Conservation (phyloP, 306 rosid genomes). For the Rosa lucieae region DNA sequence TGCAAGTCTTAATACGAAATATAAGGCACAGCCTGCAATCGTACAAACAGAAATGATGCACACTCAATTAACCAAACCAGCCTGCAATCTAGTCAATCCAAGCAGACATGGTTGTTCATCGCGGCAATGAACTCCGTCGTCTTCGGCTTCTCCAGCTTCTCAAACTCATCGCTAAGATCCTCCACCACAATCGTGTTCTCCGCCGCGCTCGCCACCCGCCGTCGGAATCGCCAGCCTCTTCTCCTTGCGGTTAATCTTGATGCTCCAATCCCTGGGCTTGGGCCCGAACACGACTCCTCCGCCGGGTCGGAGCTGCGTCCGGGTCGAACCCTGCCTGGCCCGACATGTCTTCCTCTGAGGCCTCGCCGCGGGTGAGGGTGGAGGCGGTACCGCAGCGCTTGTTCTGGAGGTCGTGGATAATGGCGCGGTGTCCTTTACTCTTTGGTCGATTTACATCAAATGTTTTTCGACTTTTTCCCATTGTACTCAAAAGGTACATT, state of each 20-base stretch:
- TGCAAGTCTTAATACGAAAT: not conserved
- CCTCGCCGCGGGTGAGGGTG: constrained; percentile 80
- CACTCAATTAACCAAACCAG: constrained; percentile 29
- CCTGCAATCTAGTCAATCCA: constrained; percentile 10
- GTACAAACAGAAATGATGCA: constrained; percentile 34
- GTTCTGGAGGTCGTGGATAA: constrained; percentile 81
- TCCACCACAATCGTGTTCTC: constrained; percentile 77
- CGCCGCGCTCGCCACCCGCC: constrained; percentile 69
- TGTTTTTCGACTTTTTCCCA: too few relatives aligned
- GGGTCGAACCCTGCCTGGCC: constrained; percentile 69
- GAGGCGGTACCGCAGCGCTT: constrained; percentile 96
- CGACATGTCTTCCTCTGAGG: constrained; percentile 79
- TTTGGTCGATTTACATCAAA: too few relatives aligned
- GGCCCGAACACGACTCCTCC: constrained; percentile 94
- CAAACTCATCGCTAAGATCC: constrained; percentile 66
- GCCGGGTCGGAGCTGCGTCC: constrained; percentile 81
- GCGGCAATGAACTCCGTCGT: constrained; percentile 86
- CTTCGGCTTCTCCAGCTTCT: constrained; percentile 76
- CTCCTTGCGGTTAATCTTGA: constrained; percentile 88
- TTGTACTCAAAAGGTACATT: too few relatives aligned
- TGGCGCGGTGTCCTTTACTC: constrained; percentile 53
- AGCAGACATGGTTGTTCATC: constrained; percentile 32
- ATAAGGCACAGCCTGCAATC: not conserved
- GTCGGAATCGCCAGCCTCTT: constrained; percentile 85
- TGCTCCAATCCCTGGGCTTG: constrained; percentile 87